phyloP scores from a whole-genome alignment of 2,329 filamentous ascomycete species.

The Diaporthe citriasiana region DNA sequence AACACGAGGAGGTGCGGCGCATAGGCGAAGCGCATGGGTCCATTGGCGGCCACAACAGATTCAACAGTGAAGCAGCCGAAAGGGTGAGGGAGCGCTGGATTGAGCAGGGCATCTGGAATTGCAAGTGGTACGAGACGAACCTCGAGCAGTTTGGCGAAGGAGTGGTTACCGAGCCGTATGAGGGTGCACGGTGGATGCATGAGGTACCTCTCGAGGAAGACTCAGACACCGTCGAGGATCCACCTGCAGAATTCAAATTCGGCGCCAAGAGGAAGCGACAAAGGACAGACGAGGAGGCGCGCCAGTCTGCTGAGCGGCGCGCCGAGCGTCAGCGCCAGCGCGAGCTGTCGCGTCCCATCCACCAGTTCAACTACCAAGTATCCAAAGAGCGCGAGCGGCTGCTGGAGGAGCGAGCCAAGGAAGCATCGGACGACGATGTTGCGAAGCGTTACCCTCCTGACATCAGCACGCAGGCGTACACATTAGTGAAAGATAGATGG shows the following conservation, averaged over 20 bases:
- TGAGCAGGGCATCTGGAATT: slow-evolving; percentile 45
- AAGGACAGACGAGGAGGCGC: slow-evolving; percentile 5
- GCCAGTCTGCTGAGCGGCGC: background rate
- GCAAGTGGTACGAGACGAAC: slow-evolving; percentile 38
- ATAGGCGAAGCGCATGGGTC: background rate
- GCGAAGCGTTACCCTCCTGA: background rate
- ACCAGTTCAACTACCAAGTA: slow-evolving; percentile 11
- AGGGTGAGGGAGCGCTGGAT: slow-evolving; percentile 44
- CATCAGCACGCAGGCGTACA: slow-evolving; percentile 12
- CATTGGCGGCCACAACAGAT: background rate
- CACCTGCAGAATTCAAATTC: background rate
- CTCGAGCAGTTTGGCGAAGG: background rate
- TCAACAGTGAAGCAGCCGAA: background rate
- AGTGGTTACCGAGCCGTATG: background rate
- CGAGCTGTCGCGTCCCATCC: background rate
- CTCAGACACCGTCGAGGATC: background rate
- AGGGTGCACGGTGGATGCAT: slow-evolving; percentile 5
- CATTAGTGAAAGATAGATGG: background rate
- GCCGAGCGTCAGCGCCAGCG: background rate
- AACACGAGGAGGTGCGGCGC: background rate
- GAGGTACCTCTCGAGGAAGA: background rate
- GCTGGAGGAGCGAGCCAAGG: background rate
- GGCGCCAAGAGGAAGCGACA: slow-evolving; percentile 2
- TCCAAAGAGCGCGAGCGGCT: background rate
- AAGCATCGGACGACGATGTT: background rate